Evolutionary conservation across 2,329 filamentous ascomycete species (phyloP).

Genomic region (Chaetomium strumarium): DNA sequence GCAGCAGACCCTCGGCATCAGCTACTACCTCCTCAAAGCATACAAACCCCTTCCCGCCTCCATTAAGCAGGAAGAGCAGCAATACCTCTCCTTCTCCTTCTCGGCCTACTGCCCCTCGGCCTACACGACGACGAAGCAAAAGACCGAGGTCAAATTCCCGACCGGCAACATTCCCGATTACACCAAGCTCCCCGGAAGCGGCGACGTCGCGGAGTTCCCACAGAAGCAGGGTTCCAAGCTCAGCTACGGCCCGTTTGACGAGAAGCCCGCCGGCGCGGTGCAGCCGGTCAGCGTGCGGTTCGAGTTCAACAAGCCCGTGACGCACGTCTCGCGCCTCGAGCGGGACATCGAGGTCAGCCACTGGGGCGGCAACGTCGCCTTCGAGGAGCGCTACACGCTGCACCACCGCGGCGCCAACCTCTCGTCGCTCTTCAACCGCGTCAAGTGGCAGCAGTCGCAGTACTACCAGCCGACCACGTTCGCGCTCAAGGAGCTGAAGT

Average conservation of each 20-base stretch:
- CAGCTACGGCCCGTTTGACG: constrained; percentile 83
- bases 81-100: constrained; percentile 82
- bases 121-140: constrained; percentile 85
- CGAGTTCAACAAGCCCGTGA: constrained; percentile 90
- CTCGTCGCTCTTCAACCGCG: constrained; percentile 64
- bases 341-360: constrained; percentile 93
- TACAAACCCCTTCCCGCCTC: constrained; percentile 72
- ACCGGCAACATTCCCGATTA: constrained; percentile 76
- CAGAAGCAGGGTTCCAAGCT: constrained; percentile 79
- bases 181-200: constrained; percentile 63
- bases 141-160: constrained; percentile 91
- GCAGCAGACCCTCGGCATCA: constrained; percentile 82
- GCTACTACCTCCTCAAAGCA: constrained; percentile 74
- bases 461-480: constrained; percentile 73
- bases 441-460: constrained; percentile 65
- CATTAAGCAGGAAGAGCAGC: constrained; percentile 78
- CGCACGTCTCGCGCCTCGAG: constrained; percentile 71
- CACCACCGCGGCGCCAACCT: constrained; percentile 80
- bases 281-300: constrained; percentile 77
- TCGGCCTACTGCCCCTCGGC: constrained; percentile 78
- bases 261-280: constrained; percentile 69
- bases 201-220: constrained; percentile 57
- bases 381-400: constrained; percentile 89
- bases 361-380: constrained; percentile 94
- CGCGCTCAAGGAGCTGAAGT: constrained; percentile 74